Conservation (phyloP, 1,139 yeast genomes). For the Martiniozyma asiatica region DNA sequence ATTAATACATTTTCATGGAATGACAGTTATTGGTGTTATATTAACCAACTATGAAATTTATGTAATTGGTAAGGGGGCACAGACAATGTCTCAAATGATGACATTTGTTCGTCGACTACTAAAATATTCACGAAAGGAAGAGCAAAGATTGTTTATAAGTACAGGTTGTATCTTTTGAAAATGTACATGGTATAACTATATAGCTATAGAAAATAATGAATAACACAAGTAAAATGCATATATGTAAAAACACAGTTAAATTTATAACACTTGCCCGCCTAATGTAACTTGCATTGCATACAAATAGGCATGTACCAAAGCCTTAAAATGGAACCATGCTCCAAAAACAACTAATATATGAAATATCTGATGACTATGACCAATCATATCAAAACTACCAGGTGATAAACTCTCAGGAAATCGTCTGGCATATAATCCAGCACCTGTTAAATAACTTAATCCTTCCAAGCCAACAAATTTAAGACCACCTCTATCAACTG, state of each 20-base stretch:
- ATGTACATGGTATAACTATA: background rate
- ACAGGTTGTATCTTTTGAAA: constrained; percentile 45
- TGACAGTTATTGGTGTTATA: constrained; percentile 26
- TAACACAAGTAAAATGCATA: no score
- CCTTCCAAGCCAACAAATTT: constrained; percentile 62
- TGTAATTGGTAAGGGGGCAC: constrained; percentile 36
- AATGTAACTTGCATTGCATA: constrained; percentile 28
- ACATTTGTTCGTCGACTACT: no score
- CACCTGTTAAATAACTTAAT: constrained; percentile 63
- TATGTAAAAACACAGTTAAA: no score
- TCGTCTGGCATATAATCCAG: constrained; percentile 64
- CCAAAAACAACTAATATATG: constrained; percentile 76
- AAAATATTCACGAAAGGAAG: constrained; percentile 46
- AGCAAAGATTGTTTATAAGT: constrained; percentile 44
- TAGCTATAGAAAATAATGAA: background rate
- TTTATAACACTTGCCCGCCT: constrained; percentile 5
- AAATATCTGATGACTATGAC: constrained; percentile 83
- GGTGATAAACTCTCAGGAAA: constrained; percentile 67
- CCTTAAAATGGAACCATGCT: constrained; percentile 64
- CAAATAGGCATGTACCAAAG: constrained; percentile 47
- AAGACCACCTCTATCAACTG: constrained; percentile 41
- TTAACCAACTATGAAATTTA: constrained; percentile 48
- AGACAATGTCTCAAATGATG: no score
- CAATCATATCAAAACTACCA: constrained; percentile 59
- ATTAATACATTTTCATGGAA: no score